A percentile compares a stretch with the other conserved stretches of the same genome.
These are phyloP conservation scores for Pseudozyma tsukubaensis DNA, from an alignment of 1,284 basidiomycete genomes.

Conservation along the genomic window DNA sequence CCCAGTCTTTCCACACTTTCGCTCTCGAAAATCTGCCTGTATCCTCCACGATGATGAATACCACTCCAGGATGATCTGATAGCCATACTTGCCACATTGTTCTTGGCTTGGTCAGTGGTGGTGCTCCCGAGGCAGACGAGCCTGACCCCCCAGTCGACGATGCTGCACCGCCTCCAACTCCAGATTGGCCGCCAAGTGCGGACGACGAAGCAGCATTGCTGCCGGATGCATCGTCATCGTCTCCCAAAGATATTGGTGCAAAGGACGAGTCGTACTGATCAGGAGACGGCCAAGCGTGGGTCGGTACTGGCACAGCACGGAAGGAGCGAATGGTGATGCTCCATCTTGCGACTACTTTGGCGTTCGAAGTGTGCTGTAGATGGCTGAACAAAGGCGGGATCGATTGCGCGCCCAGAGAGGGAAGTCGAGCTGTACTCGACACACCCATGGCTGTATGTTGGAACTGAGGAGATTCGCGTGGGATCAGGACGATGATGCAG, in stretches of 20 bases:
- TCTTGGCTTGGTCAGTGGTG: slow-evolving; percentile 46
- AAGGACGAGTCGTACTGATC: slow-evolving; percentile 29
- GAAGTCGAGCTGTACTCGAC: slow-evolving; percentile 44
- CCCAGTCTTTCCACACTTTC: slow-evolving; percentile 49
- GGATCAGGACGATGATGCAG: not conserved
- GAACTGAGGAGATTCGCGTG: not conserved
- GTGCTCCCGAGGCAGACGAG: slow-evolving; percentile 32
- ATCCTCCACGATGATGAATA: slow-evolving; percentile 54
- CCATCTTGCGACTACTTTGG: slow-evolving; percentile 47
- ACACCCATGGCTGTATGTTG: slow-evolving; percentile 28
- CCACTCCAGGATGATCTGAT: slow-evolving; percentile 46
- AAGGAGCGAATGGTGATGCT: slow-evolving; percentile 56
- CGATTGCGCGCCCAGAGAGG: slow-evolving; percentile 44
- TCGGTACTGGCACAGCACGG: slow-evolving; percentile 48
- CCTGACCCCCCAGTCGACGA: slow-evolving; percentile 11
- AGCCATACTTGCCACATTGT: slow-evolving; percentile 54
- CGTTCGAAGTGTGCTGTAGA: slow-evolving; percentile 41
- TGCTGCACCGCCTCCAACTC: not conserved
- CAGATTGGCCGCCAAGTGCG: slow-evolving; percentile 1
- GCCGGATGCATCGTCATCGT: not conserved
- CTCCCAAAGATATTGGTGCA: not conserved
- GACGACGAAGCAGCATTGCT: slow-evolving; percentile 6
- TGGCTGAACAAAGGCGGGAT: slow-evolving; percentile 51
- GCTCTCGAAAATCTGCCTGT: slow-evolving; percentile 45
- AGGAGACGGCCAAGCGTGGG: slow-evolving; percentile 36